Conservation (phyloP, 1,139 yeast species). For the Candida sp. region DNA sequence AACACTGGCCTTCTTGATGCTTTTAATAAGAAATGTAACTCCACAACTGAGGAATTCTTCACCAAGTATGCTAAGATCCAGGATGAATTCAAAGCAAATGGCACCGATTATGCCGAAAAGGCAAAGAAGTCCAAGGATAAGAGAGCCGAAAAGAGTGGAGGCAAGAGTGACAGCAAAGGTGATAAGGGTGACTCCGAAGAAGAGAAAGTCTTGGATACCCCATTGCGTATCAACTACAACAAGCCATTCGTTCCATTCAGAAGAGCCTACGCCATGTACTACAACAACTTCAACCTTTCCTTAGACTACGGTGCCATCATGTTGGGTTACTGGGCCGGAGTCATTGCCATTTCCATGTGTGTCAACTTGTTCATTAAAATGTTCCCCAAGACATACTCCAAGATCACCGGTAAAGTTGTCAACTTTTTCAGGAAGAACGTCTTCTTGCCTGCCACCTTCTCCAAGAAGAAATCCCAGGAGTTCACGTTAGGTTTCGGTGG, state of each 20-base stretch:
- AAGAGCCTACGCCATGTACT: constrained; percentile 11
- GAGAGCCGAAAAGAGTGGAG: no score
- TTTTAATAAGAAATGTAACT: constrained; percentile 19
- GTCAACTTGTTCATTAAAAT: constrained; percentile 38
- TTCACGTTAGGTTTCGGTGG: constrained; percentile 20
- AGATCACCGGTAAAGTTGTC: constrained; percentile 6
- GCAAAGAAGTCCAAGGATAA: background rate
- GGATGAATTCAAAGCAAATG: constrained; percentile 4
- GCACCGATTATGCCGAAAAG: constrained; percentile 3
- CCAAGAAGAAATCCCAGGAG: constrained; percentile 24
- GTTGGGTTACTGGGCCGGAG: constrained; percentile 52
- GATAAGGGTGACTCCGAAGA: background rate
- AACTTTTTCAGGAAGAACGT: constrained; percentile 29
- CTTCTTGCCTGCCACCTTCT: constrained; percentile 32
- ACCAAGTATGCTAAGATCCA: constrained; percentile 9
- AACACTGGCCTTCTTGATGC: constrained; percentile 15
- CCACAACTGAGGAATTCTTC: constrained; percentile 9
- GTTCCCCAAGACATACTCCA: constrained; percentile 19
- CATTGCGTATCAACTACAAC: constrained; percentile 10
- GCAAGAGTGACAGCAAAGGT: background rate
- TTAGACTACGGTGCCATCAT: constrained; percentile 52
- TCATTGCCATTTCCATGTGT: constrained; percentile 42
- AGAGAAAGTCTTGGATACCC: constrained; percentile 4
- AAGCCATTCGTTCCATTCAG: constrained; percentile 8
- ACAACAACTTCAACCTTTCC: constrained; percentile 27